Evolutionary conservation across 2,329 filamentous ascomycete genomes (phyloP).

Genomic region (Apiospora marii): DNA sequence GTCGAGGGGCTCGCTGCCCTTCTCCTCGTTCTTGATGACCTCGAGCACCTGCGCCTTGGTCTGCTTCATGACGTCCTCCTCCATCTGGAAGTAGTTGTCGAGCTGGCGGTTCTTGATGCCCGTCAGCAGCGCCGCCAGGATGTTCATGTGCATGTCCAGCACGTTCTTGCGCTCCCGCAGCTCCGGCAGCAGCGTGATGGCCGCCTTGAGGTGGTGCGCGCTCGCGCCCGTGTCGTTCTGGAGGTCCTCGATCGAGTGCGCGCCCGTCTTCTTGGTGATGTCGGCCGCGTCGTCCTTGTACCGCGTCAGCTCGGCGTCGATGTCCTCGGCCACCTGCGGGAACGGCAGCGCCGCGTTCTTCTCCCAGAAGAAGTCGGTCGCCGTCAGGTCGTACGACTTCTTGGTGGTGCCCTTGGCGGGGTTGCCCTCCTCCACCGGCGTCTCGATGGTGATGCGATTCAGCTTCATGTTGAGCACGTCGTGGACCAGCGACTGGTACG

Average conservation of each 20-base stretch:
- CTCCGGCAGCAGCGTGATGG: constrained; percentile 91
- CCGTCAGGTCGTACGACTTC: constrained; percentile 87
- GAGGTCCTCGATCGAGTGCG: constrained; percentile 89
- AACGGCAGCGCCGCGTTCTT: constrained; percentile 92
- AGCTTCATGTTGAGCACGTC: constrained; percentile 81
- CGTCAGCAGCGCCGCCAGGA: constrained; percentile 75
- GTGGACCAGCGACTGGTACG: constrained; percentile 73
- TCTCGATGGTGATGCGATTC: constrained; percentile 93
- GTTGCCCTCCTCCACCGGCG: constrained; percentile 78
- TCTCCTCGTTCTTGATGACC: constrained; percentile 79
- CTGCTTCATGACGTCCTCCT: constrained; percentile 92
- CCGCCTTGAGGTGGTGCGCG: constrained; percentile 93
- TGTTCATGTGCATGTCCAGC: constrained; percentile 99
- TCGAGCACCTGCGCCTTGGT: constrained; percentile 89
- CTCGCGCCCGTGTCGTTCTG: constrained; percentile 88
- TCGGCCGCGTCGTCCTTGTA: constrained; percentile 97
- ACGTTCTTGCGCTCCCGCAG: constrained; percentile 90
- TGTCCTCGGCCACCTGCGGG: constrained; percentile 94
- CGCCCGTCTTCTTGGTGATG: constrained; percentile 94
- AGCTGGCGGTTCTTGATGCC: constrained; percentile 95
- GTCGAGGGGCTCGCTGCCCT: constrained; percentile 84
- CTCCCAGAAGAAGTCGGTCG: constrained; percentile 96
- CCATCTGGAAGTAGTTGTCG: constrained; percentile 94
- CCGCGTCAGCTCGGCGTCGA: constrained; percentile 88
- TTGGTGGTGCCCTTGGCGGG: constrained; percentile 79